Conservation (phyloP, 1,139 yeast species). For the Sugiyamaella sp. region DNA sequence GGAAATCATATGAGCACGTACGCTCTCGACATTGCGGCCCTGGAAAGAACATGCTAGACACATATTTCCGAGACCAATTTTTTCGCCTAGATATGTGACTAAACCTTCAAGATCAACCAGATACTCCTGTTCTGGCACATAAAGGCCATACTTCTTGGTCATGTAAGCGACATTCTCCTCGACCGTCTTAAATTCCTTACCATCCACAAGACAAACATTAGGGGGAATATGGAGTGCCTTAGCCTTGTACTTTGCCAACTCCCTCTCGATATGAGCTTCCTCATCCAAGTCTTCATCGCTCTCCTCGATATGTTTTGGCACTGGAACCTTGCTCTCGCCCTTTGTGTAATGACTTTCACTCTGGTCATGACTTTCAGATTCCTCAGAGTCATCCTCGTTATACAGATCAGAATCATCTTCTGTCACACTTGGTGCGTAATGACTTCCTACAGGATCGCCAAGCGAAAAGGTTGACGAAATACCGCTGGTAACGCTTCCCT, state of each 20-base stretch:
- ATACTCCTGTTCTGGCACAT: slow-evolving; percentile 78
- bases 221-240: slow-evolving; percentile 65
- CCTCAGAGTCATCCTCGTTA: slow-evolving; percentile 36
- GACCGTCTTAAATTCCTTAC: slow-evolving; percentile 50
- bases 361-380: too few species aligned
- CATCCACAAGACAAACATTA: slow-evolving; percentile 79
- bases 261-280: slow-evolving; percentile 42
- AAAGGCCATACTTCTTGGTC: slow-evolving; percentile 78
- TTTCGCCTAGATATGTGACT: slow-evolving; percentile 73
- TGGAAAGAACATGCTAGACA: slow-evolving; percentile 84
- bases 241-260: slow-evolving; percentile 41
- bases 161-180: slow-evolving; percentile 77
- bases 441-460: slow-evolving; percentile 55
- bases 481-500: slow-evolving; percentile 44
- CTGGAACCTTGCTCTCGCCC: slow-evolving; percentile 30
- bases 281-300: slow-evolving; percentile 40
- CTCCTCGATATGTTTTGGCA: slow-evolving; percentile 32
- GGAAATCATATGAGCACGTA: slow-evolving; percentile 83
- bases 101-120: slow-evolving; percentile 72
- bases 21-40: slow-evolving; percentile 82
- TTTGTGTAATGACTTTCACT: slow-evolving; percentile 12
- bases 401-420: slow-evolving; percentile 40
- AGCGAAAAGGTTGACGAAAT: slow-evolving; percentile 66
- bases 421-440: slow-evolving; percentile 37
- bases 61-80: slow-evolving; percentile 81